phyloP scores from a whole-genome alignment of 2,329 filamentous ascomycete genomes.

The Akanthomyces dipterigenus region DNA sequence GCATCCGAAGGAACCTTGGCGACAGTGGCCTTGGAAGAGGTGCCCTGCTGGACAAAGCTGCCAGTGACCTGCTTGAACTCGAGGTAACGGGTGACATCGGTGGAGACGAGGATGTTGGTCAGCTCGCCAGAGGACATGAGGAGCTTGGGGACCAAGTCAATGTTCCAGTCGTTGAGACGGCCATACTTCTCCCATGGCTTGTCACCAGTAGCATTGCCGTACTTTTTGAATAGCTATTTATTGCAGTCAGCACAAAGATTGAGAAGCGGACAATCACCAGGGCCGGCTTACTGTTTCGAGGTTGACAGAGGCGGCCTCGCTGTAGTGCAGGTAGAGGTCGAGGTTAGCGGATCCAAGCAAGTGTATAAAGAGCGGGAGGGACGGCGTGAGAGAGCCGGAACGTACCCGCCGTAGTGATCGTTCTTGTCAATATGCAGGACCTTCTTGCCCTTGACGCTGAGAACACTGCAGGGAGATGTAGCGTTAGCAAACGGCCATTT shows the following conservation, averaged over 20 bases:
- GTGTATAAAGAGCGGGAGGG: neutral
- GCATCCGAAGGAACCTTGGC: constrained; percentile 96
- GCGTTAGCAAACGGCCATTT: constrained; percentile 2
- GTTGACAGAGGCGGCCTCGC: constrained; percentile 94
- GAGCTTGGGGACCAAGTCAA: constrained; percentile 96
- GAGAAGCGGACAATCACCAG: neutral
- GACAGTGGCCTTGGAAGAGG: constrained; percentile 76
- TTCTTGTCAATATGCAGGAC: constrained; percentile 98
- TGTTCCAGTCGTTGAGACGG: constrained; percentile 97
- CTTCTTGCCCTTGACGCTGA: constrained; percentile 98
- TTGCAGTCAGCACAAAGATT: constrained; percentile 3
- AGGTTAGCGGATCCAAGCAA: neutral
- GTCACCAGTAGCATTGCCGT: constrained; percentile 76
- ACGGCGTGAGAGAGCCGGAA: constrained; percentile 19
- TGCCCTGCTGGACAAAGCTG: constrained; percentile 90
- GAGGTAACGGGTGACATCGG: constrained; percentile 81
- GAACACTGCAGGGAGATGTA: constrained; percentile 52
- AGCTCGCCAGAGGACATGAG: constrained; percentile 98
- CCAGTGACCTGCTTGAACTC: constrained; percentile 94
- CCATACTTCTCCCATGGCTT: constrained; percentile 98
- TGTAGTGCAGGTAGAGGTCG: constrained; percentile 19
- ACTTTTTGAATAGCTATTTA: constrained; percentile 86
- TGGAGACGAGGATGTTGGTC: constrained; percentile 96
- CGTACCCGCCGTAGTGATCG: constrained; percentile 95
- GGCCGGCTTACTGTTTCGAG: constrained; percentile 69